Base-by-base conservation (phyloP, 1,284 basidiomycete species). In the Gymnopus androsaceus region DNA sequence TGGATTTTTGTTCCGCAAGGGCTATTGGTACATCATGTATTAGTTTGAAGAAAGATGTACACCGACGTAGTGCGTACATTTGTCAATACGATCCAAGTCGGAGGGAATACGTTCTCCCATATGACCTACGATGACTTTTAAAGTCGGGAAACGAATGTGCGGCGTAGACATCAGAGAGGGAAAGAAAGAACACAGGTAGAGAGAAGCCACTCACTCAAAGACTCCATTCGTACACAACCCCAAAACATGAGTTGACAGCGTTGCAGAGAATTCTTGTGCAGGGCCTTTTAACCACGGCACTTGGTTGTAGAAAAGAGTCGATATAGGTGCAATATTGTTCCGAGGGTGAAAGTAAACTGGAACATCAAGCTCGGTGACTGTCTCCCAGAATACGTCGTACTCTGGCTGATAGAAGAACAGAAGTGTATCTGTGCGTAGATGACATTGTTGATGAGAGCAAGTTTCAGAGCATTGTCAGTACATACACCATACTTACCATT, bases 261-360 rank as follows among this genome's bases (percentile, higher is more conserved):
- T 74, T 9, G 59, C 72, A 4, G 75, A 69, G 53, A 68, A 77
- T 56, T 76, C 72, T 53, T 76, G 73, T 1, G 66, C 59, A 4
- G 75, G 62, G 4, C 70, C 71, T 48, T 61, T 59, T 11, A 74
- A 54, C 59, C 67, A 74, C 0, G 64, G 65, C 8, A 72, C 68
- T 59, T 75, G 72, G 0, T 55, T 57, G 42, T 67, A 74, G 53
- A 66, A 46, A 17, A 71, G 59, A 11, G 57, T 58, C 30, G 61
- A 31, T 21, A 76, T 61, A 30, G 65, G 38, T 2, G 38, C 38
- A 11, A 49, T 61, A 58, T 72, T 72, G 1, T 50, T 47, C 12
- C 75, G 70, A 0, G 75, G 75, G 56, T 77, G 75, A 54, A 76
- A 67, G 52, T 78, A 78, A 11, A 78, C 66, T 2, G 75, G 76